These are phyloP conservation scores for Posidonia oceanica DNA, from an alignment of 116 monocot species.

Conservation along the genomic window DNA sequence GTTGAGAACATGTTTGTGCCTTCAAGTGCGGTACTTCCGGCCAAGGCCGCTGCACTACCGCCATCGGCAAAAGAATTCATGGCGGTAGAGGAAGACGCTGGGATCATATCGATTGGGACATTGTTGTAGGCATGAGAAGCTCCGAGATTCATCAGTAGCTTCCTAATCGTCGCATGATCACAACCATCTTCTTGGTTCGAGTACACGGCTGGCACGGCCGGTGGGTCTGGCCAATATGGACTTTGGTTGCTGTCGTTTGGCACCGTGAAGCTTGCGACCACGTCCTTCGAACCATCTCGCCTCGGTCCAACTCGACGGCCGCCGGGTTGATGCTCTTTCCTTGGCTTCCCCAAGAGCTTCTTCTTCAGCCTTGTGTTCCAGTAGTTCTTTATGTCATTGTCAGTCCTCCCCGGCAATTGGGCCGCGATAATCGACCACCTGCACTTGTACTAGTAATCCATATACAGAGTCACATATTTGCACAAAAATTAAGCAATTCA, in stretches of 20 bases:
- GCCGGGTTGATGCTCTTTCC: not conserved
- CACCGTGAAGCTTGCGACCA: not conserved
- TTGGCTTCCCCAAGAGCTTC: conserved; percentile 14
- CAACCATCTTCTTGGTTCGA: not conserved
- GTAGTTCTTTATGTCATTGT: conserved; percentile 22
- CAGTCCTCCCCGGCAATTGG: conserved; percentile 20
- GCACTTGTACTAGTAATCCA: not conserved
- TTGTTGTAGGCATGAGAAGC: not conserved
- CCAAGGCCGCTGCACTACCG: not conserved
- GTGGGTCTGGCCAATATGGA: not conserved
- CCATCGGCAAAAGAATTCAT: not conserved
- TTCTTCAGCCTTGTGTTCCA: conserved; percentile 26
- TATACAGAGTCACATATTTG: no score
- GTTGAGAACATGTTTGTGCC: conserved; percentile 6
- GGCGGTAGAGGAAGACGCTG: not conserved
- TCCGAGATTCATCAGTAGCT: conserved; percentile 3
- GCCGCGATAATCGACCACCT: conserved; percentile 26
- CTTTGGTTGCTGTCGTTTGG: not conserved
- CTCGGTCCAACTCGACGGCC: not conserved
- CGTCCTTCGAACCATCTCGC: not conserved
- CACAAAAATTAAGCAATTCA: not conserved
- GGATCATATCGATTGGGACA: not conserved
- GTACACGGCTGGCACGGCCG: conserved; percentile 1
- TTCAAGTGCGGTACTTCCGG: not conserved
- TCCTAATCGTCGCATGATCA: not conserved